Evolutionary conservation across 2,329 filamentous ascomycete species (phyloP).

Genomic region (Hypocrella siamensis): DNA sequence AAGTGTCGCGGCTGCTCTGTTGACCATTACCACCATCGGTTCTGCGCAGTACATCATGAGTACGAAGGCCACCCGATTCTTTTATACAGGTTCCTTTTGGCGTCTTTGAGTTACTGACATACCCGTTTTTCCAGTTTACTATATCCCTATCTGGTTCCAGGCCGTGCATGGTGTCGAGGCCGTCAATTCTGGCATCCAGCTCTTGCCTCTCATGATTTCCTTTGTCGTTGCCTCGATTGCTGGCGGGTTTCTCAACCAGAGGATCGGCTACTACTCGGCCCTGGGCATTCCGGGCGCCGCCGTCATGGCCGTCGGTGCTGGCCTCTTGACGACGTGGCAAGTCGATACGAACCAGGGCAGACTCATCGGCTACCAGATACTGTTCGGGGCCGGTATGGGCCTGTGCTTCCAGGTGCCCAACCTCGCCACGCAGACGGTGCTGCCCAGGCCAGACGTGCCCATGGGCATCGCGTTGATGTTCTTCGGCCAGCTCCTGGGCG

Average conservation of each 20-base stretch:
- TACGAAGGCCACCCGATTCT: slow-evolving; percentile 26
- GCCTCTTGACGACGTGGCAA: slow-evolving; percentile 37
- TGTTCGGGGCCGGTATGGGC: slow-evolving; percentile 37
- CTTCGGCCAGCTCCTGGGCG: slow-evolving; percentile 51
- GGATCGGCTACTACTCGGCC: slow-evolving; percentile 24
- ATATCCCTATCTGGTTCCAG: slow-evolving; percentile 21
- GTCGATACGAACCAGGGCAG: slow-evolving; percentile 26
- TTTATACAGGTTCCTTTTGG: background rate
- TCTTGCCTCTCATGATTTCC: slow-evolving; percentile 36
- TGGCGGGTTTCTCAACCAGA: slow-evolving; percentile 24
- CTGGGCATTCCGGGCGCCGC: slow-evolving; percentile 26
- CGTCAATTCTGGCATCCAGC: slow-evolving; percentile 37
- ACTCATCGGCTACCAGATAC: slow-evolving; percentile 44
- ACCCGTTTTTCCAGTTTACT: background rate
- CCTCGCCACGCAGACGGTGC: slow-evolving; percentile 34
- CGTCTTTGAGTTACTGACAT: background rate
- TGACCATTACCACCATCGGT: too few relatives aligned
- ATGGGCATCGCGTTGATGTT: slow-evolving; percentile 34
- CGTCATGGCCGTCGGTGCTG: slow-evolving; percentile 28
- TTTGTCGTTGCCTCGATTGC: slow-evolving; percentile 30
- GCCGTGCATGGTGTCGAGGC: slow-evolving; percentile 35
- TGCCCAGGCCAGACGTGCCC: slow-evolving; percentile 30
- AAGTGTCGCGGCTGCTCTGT: too few relatives aligned
- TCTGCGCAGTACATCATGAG: too few relatives aligned
- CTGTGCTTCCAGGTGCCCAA: slow-evolving; percentile 31